Evolutionary conservation across 2,329 filamentous ascomycete genomes (phyloP).

Genomic region (Monilinia laxa): DNA sequence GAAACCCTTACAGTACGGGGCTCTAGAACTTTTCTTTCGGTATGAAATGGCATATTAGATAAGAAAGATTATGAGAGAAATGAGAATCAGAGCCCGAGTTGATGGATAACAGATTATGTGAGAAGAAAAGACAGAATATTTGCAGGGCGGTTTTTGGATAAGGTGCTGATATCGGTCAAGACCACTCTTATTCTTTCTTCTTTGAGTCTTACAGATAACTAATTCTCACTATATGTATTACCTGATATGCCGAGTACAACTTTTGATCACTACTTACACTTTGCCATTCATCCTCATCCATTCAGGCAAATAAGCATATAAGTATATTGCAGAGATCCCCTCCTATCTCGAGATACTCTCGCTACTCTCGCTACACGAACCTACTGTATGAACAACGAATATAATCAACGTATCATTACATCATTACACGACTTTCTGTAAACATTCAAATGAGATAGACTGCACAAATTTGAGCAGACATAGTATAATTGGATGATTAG

Average conservation of each 20-base stretch:
- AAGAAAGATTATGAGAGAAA: background rate
- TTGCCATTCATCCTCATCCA: background rate
- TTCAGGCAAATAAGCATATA: background rate
- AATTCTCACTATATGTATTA: background rate
- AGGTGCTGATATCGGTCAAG: slow-evolving; percentile 17
- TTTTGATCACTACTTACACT: background rate
- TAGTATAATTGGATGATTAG: background rate
- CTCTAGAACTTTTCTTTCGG: background rate
- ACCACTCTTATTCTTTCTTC: slow-evolving; percentile 4
- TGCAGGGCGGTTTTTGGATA: background rate
- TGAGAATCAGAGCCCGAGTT: background rate
- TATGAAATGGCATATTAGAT: background rate
- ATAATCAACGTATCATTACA: background rate
- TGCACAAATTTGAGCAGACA: no score
- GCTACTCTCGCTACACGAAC: no score
- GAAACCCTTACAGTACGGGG: background rate
- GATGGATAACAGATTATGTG: slow-evolving; percentile 5
- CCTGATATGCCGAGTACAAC: background rate
- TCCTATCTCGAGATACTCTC: background rate
- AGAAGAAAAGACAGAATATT: background rate
- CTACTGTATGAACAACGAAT: slow-evolving; percentile 9
- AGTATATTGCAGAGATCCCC: background rate
- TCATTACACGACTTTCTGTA: background rate
- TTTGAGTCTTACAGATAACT: background rate
- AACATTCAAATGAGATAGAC: background rate